Evolutionary conservation across 2,329 filamentous ascomycete species (phyloP), one percentile per base, ranked within the genome.

Genomic region (Fusarium veterinarium): DNA sequence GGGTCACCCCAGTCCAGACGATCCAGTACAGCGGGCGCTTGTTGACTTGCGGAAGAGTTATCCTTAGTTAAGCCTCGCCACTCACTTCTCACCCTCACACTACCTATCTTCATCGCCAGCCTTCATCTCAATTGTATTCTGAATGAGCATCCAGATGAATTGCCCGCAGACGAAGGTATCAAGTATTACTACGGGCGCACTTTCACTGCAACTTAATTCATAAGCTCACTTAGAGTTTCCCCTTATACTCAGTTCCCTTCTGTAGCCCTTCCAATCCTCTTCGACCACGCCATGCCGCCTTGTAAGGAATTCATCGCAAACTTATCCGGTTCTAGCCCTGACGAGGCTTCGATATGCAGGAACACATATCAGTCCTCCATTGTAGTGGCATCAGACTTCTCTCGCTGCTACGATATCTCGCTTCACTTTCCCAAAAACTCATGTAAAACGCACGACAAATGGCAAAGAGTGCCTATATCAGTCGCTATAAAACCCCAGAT

Each of bases 361-460:
- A 69, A 69, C 64, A 58, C 25, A 35, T 12, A 51, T 53, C 48
- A 40, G 16, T n/a, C 31, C 14, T 44, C 41, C 42, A 23, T 61
- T 35, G 17, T 16, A n/a, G 20, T 61, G 25, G 42, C 49, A 67
- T 41, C 9, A 51, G 28, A 28, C 28, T 42, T 56, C 44, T 23
- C 40, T 45, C 44, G 25, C 25, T 45, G 35, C 33, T 38, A 37
- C 33, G 19, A 28, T 53, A 56, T 69, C 37, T 44, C 31, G 51
- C 42, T 53, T 55, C 42, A 52, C 48, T 59, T 35, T 23, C 23
- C 45, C 48, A 52, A 61, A 67, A 48, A 28, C 42, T 69, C 56
- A 60, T 59, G 73, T 75, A 74, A 75, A 69, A 56, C 44, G 38
- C 46, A 75, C 66, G 72, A 75, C 72, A 75, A 69, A 75, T 69